phyloP scores from a whole-genome alignment of 306 rosid genomes.

The Cajanus cajan region DNA sequence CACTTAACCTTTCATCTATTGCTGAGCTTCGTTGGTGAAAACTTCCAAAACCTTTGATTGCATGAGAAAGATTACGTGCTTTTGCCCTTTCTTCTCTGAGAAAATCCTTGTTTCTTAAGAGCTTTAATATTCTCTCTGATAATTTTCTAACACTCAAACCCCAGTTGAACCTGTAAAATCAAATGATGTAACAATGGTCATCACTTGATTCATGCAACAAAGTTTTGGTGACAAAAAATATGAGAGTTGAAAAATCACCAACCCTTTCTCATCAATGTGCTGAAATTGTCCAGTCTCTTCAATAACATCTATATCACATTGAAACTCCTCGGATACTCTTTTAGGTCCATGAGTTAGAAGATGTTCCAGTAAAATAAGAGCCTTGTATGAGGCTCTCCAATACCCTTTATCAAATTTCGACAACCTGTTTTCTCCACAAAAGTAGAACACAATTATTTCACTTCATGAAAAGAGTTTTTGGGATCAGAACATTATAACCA shows the following conservation, averaged over 20 bases:
- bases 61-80: constrained; percentile 50
- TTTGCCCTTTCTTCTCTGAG: constrained; percentile 53
- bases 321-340: constrained; percentile 63
- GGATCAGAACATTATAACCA: background rate
- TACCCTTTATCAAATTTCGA: constrained; percentile 48
- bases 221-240: background rate
- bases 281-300: constrained; percentile 54
- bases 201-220: background rate
- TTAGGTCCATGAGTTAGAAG: constrained; percentile 80
- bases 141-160: constrained; percentile 53
- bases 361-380: constrained; percentile 62
- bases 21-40: constrained; percentile 36
- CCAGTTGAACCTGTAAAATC: constrained; percentile 66
- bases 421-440: constrained; percentile 45
- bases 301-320: constrained; percentile 38
- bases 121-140: constrained; percentile 50
- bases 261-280: constrained; percentile 69
- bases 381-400: constrained; percentile 72
- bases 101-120: constrained; percentile 41
- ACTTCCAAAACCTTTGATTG: constrained; percentile 80
- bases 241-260: background rate
- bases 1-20: constrained; percentile 27
- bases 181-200: background rate
- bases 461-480: background rate
- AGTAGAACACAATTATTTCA: background rate